Conservation (phyloP, 2,329 filamentous ascomycete genomes). For the Fusarium penzigii region DNA sequence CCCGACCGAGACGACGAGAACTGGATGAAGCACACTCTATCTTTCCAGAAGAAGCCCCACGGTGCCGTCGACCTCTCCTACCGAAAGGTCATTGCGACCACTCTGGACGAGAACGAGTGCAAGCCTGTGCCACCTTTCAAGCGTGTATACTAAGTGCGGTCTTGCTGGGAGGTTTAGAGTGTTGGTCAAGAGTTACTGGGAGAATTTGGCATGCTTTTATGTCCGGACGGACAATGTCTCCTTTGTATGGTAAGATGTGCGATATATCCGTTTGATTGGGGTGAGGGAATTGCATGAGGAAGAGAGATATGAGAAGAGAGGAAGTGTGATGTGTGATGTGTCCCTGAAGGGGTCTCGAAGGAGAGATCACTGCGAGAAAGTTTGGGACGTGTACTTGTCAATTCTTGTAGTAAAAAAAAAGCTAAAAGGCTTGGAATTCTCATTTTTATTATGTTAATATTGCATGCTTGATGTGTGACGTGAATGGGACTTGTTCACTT, state of each 20-base stretch:
- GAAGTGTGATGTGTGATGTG: conserved; percentile 18
- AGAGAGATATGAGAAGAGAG: conserved; percentile 1
- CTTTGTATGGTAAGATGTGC: conserved; percentile 30
- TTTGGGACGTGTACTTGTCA: conserved; percentile 24
- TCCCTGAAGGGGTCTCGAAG: conserved; percentile 7
- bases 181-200: conserved; percentile 28
- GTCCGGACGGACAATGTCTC: conserved; percentile 24
- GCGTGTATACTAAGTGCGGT: conserved; percentile 71
- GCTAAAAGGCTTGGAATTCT: conserved; percentile 16
- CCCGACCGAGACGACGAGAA: conserved; percentile 92
- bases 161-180: conserved; percentile 15
- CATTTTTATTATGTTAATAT: not conserved
- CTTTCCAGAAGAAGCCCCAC: conserved; percentile 92
- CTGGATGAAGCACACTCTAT: conserved; percentile 99
- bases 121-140: conserved; percentile 96
- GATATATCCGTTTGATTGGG: conserved; percentile 27
- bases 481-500: no score
- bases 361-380: conserved; percentile 2
- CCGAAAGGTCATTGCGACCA: conserved; percentile 77
- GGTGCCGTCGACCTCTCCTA: conserved; percentile 84
- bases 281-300: conserved; percentile 4
- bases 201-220: conserved; percentile 29
- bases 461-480: not conserved
- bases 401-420: conserved; percentile 20
- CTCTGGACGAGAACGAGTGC: conserved; percentile 94